Evolutionary conservation across 306 rosid genomes (phyloP).

Genomic region (Quercus glauca): DNA sequence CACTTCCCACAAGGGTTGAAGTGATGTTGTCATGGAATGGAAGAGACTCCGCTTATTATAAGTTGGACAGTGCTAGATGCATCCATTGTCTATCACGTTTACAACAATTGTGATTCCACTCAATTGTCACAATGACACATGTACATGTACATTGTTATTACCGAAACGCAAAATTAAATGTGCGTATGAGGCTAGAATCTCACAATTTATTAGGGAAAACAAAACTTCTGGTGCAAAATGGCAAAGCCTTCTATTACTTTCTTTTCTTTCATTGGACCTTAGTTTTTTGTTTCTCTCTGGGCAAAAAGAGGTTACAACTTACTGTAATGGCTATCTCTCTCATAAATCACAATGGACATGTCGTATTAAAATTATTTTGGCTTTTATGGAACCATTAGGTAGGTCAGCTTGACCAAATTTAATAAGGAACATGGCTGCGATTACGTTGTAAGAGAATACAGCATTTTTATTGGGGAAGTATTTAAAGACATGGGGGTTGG

Average conservation of each 20-base stretch:
- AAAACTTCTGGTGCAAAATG: no score
- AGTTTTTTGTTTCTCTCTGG: no score
- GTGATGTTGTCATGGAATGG: conserved; percentile 27
- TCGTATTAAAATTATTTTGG: no score
- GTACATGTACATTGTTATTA: background rate
- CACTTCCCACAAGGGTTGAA: conserved; percentile 9
- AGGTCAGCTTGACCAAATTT: background rate
- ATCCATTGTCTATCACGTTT: conserved; percentile 36
- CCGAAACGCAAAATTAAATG: background rate
- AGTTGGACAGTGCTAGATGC: conserved; percentile 31
- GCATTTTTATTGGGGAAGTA: background rate
- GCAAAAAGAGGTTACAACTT: no score
- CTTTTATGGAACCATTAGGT: background rate
- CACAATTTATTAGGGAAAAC: no score
- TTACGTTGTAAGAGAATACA: background rate
- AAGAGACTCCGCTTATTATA: conserved; percentile 23
- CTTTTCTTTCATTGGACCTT: no score
- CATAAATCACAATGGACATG: no score
- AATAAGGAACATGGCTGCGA: background rate
- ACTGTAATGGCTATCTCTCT: no score
- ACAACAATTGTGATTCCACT: conserved; percentile 20
- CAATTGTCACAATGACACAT: conserved; percentile 12
- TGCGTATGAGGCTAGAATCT: background rate
- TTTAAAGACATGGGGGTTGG: background rate
- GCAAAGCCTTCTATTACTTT: no score